Conservation (phyloP, 23 red algal species). For the Gracilaria vermiculophylla region DNA sequence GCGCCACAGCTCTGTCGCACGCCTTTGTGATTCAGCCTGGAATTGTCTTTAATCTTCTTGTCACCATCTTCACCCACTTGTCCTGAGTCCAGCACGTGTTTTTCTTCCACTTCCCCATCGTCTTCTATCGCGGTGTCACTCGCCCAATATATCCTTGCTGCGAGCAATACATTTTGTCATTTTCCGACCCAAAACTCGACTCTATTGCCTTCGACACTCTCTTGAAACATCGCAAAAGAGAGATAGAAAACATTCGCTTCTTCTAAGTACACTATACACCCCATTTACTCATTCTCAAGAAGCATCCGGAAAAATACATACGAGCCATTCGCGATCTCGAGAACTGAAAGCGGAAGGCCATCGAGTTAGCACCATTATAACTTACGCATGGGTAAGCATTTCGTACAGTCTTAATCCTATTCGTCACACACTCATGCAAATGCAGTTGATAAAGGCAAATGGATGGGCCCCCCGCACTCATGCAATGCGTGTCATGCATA, state of each 20-base stretch:
- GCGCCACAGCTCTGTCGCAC: constrained; percentile 24
- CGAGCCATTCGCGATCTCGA: constrained; percentile 30
- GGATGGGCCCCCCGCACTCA: too few species aligned
- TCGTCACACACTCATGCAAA: too few species aligned
- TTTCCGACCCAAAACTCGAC: constrained; percentile 26
- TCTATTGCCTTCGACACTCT: constrained; percentile 19
- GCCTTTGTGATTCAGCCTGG: not conserved
- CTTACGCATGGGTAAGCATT: too few species aligned
- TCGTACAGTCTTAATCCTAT: too few species aligned
- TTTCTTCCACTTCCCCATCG: constrained; percentile 11
- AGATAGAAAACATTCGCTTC: not conserved
- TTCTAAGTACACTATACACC: constrained; percentile 7
- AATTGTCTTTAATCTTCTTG: not conserved
- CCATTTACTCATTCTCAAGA: constrained; percentile 39
- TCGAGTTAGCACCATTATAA: too few species aligned
- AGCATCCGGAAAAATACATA: constrained; percentile 32
- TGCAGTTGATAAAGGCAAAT: too few species aligned
- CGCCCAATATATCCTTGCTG: constrained; percentile 28
- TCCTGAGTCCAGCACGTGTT: constrained; percentile 35
- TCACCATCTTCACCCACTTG: not conserved
- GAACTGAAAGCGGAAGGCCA: too few species aligned
- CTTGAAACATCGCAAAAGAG: not conserved
- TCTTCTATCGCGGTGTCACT: constrained; percentile 33
- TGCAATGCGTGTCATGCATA: too few species aligned
- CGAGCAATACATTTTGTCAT: constrained; percentile 43